These are phyloP conservation scores for Chaetomium sp. DNA, from an alignment of 2,329 filamentous ascomycete genomes.

Conservation along the genomic window DNA sequence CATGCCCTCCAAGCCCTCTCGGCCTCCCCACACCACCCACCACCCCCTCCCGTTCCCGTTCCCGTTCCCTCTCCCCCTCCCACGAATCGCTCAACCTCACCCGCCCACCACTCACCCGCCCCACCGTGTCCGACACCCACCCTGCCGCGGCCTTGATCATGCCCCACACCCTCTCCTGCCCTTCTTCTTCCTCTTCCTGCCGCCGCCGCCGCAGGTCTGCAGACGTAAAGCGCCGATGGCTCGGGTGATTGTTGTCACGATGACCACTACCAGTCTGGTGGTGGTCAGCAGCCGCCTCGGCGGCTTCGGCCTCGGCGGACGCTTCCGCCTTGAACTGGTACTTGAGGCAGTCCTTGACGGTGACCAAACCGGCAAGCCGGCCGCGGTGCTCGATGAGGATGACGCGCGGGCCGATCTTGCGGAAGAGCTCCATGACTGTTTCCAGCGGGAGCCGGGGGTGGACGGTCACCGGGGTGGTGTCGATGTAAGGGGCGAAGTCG, in stretches of 20 bases:
- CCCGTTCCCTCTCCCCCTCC: constrained; percentile 14
- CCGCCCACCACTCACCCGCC: constrained; percentile 48
- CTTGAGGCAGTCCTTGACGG: constrained; percentile 93
- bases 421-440: constrained; percentile 97
- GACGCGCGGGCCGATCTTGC: constrained; percentile 91
- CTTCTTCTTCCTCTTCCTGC: constrained; percentile 38
- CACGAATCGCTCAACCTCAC: constrained; percentile 41
- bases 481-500: constrained; percentile 82
- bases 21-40: not conserved
- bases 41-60: not conserved
- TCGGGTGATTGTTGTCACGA: not conserved
- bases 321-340: constrained; percentile 97
- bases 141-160: constrained; percentile 45
- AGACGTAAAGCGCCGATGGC: constrained; percentile 44
- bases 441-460: constrained; percentile 89
- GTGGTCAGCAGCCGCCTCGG: not conserved
- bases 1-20: constrained; percentile 3
- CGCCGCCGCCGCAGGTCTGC: constrained; percentile 19
- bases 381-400: constrained; percentile 90
- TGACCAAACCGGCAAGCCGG: constrained; percentile 75
- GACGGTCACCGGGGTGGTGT: constrained; percentile 81
- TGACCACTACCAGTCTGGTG: not conserved
- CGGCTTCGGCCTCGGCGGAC: constrained; percentile 62
- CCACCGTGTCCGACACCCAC: constrained; percentile 55
- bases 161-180: constrained; percentile 61